Evolutionary conservation across 176 grass and related monocot species (phyloP).

Genomic region (Musa schizocarpa): DNA sequence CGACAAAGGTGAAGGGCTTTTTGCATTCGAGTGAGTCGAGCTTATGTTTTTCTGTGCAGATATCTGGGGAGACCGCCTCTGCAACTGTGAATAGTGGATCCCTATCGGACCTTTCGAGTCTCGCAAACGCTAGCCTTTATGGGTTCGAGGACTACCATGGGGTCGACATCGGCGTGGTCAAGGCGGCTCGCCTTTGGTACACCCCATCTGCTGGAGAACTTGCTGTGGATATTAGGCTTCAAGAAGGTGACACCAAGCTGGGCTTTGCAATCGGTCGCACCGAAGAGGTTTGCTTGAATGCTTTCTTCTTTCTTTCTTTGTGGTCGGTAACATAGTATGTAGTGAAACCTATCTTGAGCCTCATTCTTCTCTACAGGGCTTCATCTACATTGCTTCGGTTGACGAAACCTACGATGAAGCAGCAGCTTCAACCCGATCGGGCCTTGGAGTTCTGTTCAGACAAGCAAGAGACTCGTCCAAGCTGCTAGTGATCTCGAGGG

Average conservation of each 20-base stretch:
- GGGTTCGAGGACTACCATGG: constrained; percentile 76
- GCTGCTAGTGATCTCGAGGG: constrained; percentile 65
- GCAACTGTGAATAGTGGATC: constrained; percentile 62
- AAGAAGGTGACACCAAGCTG: constrained; percentile 54
- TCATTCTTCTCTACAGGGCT: constrained; percentile 37
- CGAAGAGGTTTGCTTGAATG: constrained; percentile 41
- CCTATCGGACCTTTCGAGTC: constrained; percentile 45
- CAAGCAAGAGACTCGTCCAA: constrained; percentile 36
- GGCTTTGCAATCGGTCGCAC: constrained; percentile 69
- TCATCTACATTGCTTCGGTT: constrained; percentile 79
- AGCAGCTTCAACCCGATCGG: constrained; percentile 51
- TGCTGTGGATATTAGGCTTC: constrained; percentile 48
- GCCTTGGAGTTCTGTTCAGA: constrained; percentile 54
- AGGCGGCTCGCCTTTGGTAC: constrained; percentile 73
- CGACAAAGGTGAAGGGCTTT: not conserved
- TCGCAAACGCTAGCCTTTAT: constrained; percentile 56
- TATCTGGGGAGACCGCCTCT: constrained; percentile 68
- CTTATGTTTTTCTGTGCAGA: constrained; percentile 22
- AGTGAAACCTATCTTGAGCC: no score
- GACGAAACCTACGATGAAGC: constrained; percentile 30
- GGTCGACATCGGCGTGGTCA: constrained; percentile 28
- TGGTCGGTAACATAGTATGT: not conserved
- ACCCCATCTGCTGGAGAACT: constrained; percentile 46
- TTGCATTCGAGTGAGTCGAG: not conserved
- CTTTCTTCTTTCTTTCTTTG: not conserved